Base-by-base conservation (phyloP, 2,329 filamentous ascomycete species). In the Xylaria sp. region DNA sequence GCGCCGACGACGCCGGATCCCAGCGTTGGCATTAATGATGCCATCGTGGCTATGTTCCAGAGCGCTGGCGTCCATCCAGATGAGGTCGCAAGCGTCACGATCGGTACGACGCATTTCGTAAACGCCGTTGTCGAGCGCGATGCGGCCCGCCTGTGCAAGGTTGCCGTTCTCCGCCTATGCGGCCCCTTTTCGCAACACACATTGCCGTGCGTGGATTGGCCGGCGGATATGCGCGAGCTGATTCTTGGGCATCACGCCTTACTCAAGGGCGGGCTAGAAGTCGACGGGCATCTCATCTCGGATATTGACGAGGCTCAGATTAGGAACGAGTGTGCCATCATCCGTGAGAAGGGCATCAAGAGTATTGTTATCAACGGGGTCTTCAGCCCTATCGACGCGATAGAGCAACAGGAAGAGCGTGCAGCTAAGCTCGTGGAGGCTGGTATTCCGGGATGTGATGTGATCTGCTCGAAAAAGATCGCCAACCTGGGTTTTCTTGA, bases 71-170 rank as follows among this genome's bases (percentile, higher is more conserved):
- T 74, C 56, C 61, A 52, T 14, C 75, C 78, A 0, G 68, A 71
- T 0, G 70, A 78, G 5, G 75, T 85, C 17, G 78, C 80, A 14
- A 81, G 79, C 62, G 78, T 85, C 14, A 83, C 82, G 2, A 83
- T 85, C 64, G 83, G 83, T 55, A 84, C 82, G 1, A 87, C 84
- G 0, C 84, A 87, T 62, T 87, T 87, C 67, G 78, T 87, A 67
- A 87, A 87, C 63, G 84, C 84, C 8, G 82, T 87, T 2, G 77
- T 87, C 0, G 83, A 87, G 70, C 76, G 80, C 45, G 84, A 87
- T 63, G 76, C 75, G 7, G 70, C 77, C 1, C 78, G 82, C 1
- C 72, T 87, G 2, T 78, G 79, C 14, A 76, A 73, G 4, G 83
- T 87, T 4, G 85, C 83, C 1, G 83, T 87, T 2, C 68, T 87